A percentile compares a stretch with the other conserved stretches of the same genome.
Conservation (phyloP, 495 filamentous ascomycete genomes). For the Bathelium albidoporum region DNA sequence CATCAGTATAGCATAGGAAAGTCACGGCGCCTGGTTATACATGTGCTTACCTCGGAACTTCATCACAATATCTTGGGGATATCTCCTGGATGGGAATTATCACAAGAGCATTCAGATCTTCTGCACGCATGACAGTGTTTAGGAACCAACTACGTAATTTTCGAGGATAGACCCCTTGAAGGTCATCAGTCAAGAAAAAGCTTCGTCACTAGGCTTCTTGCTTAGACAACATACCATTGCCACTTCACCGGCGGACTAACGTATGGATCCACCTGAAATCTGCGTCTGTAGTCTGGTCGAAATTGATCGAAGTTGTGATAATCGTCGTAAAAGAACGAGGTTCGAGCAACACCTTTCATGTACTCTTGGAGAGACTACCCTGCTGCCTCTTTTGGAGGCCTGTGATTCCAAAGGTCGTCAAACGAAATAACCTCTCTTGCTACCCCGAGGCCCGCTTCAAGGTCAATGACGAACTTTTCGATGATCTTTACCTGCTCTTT, state of each 20-base stretch:
- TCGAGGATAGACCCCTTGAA: not conserved
- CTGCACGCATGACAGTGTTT: not conserved
- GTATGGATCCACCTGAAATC: conserved; percentile 12
- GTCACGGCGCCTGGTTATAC: no score
- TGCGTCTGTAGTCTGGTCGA: conserved; percentile 13
- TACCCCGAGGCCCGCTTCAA: not conserved
- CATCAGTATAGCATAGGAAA: no score
- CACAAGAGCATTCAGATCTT: not conserved
- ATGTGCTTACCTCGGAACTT: not conserved
- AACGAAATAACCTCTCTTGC: not conserved
- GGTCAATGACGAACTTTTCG: not conserved
- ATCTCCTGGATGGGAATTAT: not conserved
- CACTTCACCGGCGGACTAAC: conserved; percentile 13
- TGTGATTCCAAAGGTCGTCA: not conserved
- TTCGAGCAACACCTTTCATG: not conserved
- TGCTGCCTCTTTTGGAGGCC: not conserved
- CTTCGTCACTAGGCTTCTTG: no score
- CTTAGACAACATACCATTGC: conserved; percentile 20
- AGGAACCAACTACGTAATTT: not conserved
- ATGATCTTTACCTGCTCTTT: not conserved
- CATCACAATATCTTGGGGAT: not conserved
- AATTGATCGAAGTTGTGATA: conserved; percentile 24
- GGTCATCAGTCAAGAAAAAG: no score
- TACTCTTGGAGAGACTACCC: not conserved
- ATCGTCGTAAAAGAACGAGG: conserved; percentile 19